Base-by-base conservation (phyloP, 345 rosid species). In the Eucalyptus sp. region DNA sequence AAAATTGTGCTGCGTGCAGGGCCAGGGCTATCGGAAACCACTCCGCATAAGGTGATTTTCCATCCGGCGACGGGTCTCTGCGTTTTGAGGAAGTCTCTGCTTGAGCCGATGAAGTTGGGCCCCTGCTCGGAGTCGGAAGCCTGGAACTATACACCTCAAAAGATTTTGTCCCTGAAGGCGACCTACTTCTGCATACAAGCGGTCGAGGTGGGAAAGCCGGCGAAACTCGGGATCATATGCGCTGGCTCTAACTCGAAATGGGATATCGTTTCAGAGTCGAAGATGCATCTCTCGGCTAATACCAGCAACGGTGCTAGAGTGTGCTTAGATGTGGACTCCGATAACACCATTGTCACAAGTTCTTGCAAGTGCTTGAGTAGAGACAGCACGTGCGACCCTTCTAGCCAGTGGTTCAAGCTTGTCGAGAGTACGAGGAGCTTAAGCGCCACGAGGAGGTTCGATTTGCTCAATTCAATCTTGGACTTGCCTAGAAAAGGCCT, bases 11-110 rank as follows among this genome's bases (percentile, higher is more conserved):
- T 54, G 62, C 29, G 24, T 80, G 89, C 96, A 97, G 99, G 98
- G 87, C 98, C 99, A 68, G 98, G 97, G 66, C 6, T 93, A 37
- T 91, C 94, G 12, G 95, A 96, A 90, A 92, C 89, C 52, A 89
- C 76, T 83, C 87, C 64, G 13, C 96, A 97, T 90, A 93, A 93
- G 92, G 91, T 96, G 91, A 94, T 97, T 84, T 95, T 94, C 90
- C 99, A 94, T 90, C 99, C 98, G 8, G 81, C 87, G 86, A 96
- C 99, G 2, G 99, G 99, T 43, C 95, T 95, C 3, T 98, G 99
- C 58, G 86, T 98, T 31, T 90, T 88, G 37, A 89, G 95, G 86
- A 96, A 89, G 52, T 92, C 97, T n/a, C 29, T 86, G 58, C 2
- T 88, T 18, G 95, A 93, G 11, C 92, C 93, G 15, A 79, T 96